A percentile compares a stretch with the other conserved stretches of the same genome.
phyloP scores from a whole-genome alignment of 805 yeast species.

The Yamadazyma sp. region DNA sequence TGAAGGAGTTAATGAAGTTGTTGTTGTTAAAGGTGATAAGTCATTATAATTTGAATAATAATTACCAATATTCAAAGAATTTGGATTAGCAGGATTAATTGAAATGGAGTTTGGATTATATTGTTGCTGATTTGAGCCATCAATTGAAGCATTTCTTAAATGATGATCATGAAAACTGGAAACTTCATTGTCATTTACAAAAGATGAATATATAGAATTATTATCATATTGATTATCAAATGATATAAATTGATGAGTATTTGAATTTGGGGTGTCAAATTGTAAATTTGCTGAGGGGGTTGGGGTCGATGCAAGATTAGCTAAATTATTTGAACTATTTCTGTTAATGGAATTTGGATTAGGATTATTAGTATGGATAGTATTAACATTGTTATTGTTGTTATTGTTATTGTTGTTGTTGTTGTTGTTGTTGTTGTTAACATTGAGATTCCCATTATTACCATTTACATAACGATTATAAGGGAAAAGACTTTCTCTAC shows the following conservation, averaged over 20 bases:
- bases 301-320: slow-evolving; percentile 3
- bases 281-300: slow-evolving; percentile 4
- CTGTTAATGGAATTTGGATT: too few relatives aligned
- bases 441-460: too few relatives aligned
- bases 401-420: slow-evolving; percentile 4
- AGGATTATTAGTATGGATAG: slow-evolving; percentile 3
- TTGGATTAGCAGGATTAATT: slow-evolving; percentile 6
- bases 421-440: slow-evolving; percentile 1
- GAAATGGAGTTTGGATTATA: slow-evolving; percentile 9
- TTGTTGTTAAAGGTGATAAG: slow-evolving; percentile 41
- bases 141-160: slow-evolving; percentile 14
- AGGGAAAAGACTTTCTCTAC: slow-evolving; percentile 12
- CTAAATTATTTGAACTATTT: background rate
- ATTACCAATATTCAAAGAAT: slow-evolving; percentile 4
- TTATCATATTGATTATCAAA: slow-evolving; percentile 7
- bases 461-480: slow-evolving; percentile 14
- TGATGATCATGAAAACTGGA: slow-evolving; percentile 10
- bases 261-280: slow-evolving; percentile 6
- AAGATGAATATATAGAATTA: slow-evolving; percentile 11
- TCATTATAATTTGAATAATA: slow-evolving; percentile 19
- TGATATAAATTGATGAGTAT: slow-evolving; percentile 6
- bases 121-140: slow-evolving; percentile 8
- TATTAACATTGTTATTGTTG: slow-evolving; percentile 1
- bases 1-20: slow-evolving; percentile 42
- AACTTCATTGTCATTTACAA: slow-evolving; percentile 11